phyloP scores from a whole-genome alignment of 2,329 filamentous ascomycete genomes.

The Cercospora sojina region DNA sequence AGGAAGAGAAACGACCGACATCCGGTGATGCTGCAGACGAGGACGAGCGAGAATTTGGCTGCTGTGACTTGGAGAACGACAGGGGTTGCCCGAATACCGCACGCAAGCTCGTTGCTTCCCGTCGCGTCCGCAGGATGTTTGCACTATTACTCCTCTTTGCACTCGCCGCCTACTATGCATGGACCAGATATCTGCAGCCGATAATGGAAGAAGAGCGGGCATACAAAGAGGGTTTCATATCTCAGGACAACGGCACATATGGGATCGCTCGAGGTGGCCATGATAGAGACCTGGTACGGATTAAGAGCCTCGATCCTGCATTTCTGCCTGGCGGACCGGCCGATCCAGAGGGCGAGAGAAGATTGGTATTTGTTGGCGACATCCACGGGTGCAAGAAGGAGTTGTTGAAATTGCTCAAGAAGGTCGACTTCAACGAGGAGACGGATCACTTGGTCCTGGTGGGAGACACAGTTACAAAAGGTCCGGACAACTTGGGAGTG shows the following conservation, averaged over 20 bases:
- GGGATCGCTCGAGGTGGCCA: conserved; percentile 33
- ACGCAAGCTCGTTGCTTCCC: conserved; percentile 20
- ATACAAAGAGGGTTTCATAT: conserved; percentile 39
- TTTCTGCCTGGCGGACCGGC: conserved; percentile 36
- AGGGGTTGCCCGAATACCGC: conserved; percentile 29
- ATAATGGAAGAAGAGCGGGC: conserved; percentile 37
- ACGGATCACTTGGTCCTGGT: conserved; percentile 73
- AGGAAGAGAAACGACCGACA: conserved; percentile 15
- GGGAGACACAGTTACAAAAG: conserved; percentile 82
- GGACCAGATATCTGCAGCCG: conserved; percentile 42
- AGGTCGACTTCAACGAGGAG: conserved; percentile 61
- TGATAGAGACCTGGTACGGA: conserved; percentile 47
- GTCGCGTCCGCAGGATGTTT: conserved; percentile 35
- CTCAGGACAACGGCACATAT: conserved; percentile 31
- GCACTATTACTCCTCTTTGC: conserved; percentile 36
- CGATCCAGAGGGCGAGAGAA: conserved; percentile 45
- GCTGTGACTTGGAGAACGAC: conserved; percentile 41
- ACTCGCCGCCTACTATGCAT: conserved; percentile 38
- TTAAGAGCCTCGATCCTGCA: conserved; percentile 50
- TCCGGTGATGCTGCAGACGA: conserved; percentile 12
- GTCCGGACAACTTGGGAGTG: conserved; percentile 77
- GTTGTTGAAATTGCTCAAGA: conserved; percentile 61
- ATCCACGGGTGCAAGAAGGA: conserved; percentile 82
- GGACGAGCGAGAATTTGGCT: conserved; percentile 23
- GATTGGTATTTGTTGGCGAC: conserved; percentile 83